Evolutionary conservation across 805 yeast genomes (phyloP).

Genomic region (Candida methanosorbosa): DNA sequence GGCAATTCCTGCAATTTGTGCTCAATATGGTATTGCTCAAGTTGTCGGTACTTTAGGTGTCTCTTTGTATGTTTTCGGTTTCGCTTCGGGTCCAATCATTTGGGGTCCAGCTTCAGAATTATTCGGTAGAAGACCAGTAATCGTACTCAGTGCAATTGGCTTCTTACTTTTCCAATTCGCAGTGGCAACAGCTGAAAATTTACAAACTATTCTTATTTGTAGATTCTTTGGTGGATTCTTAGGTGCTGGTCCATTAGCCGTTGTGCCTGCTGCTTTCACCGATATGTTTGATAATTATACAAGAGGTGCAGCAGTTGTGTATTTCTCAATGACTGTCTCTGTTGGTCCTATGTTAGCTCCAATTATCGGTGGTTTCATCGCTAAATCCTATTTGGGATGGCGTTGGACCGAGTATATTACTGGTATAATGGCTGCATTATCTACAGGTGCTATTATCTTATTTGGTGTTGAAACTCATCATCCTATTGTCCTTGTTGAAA

Average conservation of each 20-base stretch:
- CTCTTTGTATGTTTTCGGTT: slow-evolving; percentile 82
- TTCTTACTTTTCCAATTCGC: slow-evolving; percentile 59
- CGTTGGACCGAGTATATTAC: slow-evolving; percentile 73
- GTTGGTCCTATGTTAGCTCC: slow-evolving; percentile 82
- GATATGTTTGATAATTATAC: slow-evolving; percentile 60
- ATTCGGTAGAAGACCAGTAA: slow-evolving; percentile 59
- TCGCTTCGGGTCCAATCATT: slow-evolving; percentile 84
- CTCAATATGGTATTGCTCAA: slow-evolving; percentile 47
- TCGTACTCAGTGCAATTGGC: slow-evolving; percentile 48
- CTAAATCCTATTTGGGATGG: slow-evolving; percentile 57
- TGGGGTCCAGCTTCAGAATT: slow-evolving; percentile 89
- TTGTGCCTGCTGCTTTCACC: slow-evolving; percentile 80
- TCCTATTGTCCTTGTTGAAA: slow-evolving; percentile 51
- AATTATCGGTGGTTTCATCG: slow-evolving; percentile 61
- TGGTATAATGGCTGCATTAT: slow-evolving; percentile 46
- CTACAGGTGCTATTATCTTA: slow-evolving; percentile 27
- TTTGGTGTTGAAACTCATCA: slow-evolving; percentile 63
- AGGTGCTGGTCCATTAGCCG: slow-evolving; percentile 82
- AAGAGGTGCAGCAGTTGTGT: slow-evolving; percentile 70
- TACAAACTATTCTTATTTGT: slow-evolving; percentile 69
- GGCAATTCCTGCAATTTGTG: slow-evolving; percentile 40
- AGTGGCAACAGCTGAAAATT: slow-evolving; percentile 67
- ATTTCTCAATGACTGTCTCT: slow-evolving; percentile 68
- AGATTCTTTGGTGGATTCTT: slow-evolving; percentile 74
- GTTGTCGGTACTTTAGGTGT: slow-evolving; percentile 71